Evolutionary conservation across 140 eudicot genomes (phyloP).

Genomic region (Flaveria floridana): DNA sequence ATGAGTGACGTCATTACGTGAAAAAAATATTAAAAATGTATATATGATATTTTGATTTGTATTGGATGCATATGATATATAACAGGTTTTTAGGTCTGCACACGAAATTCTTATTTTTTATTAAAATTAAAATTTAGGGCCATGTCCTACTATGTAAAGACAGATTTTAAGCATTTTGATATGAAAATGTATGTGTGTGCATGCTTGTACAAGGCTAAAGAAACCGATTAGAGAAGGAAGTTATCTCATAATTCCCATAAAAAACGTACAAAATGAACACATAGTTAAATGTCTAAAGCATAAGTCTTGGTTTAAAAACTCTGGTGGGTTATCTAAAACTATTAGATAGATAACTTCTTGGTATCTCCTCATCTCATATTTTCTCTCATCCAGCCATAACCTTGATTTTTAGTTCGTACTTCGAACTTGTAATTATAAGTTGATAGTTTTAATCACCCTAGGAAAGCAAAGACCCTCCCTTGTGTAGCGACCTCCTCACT

Average conservation of each 20-base stretch:
- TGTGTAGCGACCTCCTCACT: background rate
- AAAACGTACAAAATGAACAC: background rate
- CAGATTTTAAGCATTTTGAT: background rate
- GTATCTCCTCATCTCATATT: background rate
- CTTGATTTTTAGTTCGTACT: background rate
- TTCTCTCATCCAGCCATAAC: background rate
- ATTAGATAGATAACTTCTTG: background rate
- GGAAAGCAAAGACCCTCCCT: background rate
- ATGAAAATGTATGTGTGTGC: background rate
- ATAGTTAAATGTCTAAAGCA: background rate
- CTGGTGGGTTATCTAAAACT: background rate
- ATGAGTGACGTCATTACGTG: too few relatives aligned
- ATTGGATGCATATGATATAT: too few relatives aligned
- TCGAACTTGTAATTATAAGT: background rate
- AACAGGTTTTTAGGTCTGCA: too few relatives aligned
- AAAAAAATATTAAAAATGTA: too few relatives aligned
- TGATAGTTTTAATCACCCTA: background rate
- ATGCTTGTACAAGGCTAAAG: background rate
- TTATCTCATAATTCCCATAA: background rate
- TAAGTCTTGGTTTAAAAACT: background rate
- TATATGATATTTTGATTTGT: too few relatives aligned
- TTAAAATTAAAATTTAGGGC: background rate
- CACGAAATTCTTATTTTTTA: background rate
- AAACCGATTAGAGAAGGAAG: background rate
- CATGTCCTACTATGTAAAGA: background rate